These are phyloP conservation scores for Hanseniaspora guilliermondii DNA, from an alignment of 805 yeast species.

Conservation along the genomic window DNA sequence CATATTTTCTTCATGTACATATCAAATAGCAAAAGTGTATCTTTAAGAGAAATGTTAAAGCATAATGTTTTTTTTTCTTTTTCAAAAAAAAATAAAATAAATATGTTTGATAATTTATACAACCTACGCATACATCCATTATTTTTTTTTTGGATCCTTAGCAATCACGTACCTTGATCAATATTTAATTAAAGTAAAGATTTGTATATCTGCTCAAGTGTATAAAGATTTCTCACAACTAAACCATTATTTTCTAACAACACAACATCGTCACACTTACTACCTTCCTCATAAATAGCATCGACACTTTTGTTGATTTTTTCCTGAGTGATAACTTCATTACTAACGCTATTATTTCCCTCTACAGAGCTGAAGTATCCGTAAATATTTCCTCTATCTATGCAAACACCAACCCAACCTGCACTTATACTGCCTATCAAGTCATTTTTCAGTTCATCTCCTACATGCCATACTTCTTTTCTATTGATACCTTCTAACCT, in stretches of 20 bases:
- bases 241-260: not conserved
- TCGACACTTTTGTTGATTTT: constrained; percentile 5
- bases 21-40: too few species aligned
- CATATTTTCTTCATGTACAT: too few species aligned
- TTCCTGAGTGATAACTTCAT: not conserved
- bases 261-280: not conserved
- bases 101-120: too few species aligned
- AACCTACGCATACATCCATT: too few species aligned
- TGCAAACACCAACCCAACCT: constrained; percentile 50
- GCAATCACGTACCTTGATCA: too few species aligned
- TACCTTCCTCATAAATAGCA: not conserved
- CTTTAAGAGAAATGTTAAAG: too few species aligned
- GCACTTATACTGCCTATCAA: constrained; percentile 38
- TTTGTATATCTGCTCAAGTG: not conserved
- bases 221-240: constrained; percentile 6
- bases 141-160: too few species aligned
- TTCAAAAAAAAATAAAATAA: too few species aligned
- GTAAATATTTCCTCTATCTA: constrained; percentile 35
- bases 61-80: too few species aligned
- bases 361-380: constrained; percentile 17
- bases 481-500: constrained; percentile 21
- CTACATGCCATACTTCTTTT: constrained; percentile 47
- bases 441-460: constrained; percentile 50
- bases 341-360: not conserved
- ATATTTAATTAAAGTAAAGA: not conserved